Percentiles rank a stretch among this genome's conserved stretches.
These are phyloP conservation scores for Podaxis sp. DNA, from an alignment of 768 basidiomycete species.

Conservation along the genomic window DNA sequence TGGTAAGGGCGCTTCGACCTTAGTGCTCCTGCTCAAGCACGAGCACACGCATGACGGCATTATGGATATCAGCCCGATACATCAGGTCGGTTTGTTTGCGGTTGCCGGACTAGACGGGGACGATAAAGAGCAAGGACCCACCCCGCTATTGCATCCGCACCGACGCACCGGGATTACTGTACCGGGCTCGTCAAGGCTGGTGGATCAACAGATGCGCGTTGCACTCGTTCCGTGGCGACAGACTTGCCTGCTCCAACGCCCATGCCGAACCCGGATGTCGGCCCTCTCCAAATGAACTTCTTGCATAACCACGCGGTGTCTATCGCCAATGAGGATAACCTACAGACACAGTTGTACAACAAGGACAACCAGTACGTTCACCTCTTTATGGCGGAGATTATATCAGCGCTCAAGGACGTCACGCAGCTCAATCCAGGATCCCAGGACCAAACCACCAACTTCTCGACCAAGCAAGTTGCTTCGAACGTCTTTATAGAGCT, in stretches of 20 bases:
- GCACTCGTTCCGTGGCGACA: not conserved
- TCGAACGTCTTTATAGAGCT: conserved; percentile 96
- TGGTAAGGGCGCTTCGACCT: conserved; percentile 95
- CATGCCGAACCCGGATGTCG: conserved; percentile 27
- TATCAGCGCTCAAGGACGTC: conserved; percentile 97
- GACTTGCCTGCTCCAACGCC: not conserved
- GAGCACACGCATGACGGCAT: conserved; percentile 89
- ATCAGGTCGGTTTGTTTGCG: conserved; percentile 35
- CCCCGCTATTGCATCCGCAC: conserved; percentile 93
- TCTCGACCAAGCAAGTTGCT: conserved; percentile 89
- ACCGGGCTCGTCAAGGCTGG: conserved; percentile 62
- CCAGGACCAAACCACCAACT: conserved; percentile 55
- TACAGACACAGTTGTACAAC: conserved; percentile 77
- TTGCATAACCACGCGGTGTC: conserved; percentile 83
- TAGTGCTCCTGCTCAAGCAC: conserved; percentile 71
- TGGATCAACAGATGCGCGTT: conserved; percentile 19
- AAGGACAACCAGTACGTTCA: conserved; percentile 94
- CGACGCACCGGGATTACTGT: conserved; percentile 78
- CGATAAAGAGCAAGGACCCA: conserved; percentile 82
- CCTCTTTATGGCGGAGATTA: conserved; percentile 94
- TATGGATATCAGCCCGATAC: conserved; percentile 82
- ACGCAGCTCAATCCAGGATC: conserved; percentile 34
- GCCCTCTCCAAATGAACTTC: conserved; percentile 80
- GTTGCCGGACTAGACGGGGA: conserved; percentile 64
- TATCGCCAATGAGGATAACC: conserved; percentile 85